These are phyloP conservation scores for Penicillium daleae DNA, from an alignment of 495 filamentous ascomycete species.

Conservation along the genomic window DNA sequence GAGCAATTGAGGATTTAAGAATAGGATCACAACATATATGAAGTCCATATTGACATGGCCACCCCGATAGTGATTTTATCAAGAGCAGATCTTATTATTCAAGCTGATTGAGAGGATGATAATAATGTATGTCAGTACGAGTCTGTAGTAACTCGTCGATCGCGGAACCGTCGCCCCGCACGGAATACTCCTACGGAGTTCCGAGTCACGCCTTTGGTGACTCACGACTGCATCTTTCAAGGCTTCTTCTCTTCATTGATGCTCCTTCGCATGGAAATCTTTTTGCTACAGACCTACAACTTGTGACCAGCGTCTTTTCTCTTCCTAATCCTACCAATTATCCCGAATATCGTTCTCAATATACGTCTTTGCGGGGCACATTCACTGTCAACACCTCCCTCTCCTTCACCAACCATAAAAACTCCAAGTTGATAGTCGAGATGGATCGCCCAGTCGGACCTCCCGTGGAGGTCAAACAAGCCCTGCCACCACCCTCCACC, in stretches of 20 bases:
- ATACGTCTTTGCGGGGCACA: not conserved
- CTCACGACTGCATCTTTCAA: not conserved
- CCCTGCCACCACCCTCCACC: slow-evolving; percentile 5
- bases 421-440: not conserved
- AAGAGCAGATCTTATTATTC: too few species aligned
- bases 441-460: slow-evolving; percentile 11
- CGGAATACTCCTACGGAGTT: not conserved
- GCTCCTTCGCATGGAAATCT: too few species aligned
- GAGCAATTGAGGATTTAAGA: not conserved
- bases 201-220: not conserved
- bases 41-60: too few species aligned
- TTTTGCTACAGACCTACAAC: too few species aligned
- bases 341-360: not conserved
- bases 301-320: not conserved
- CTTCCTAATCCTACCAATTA: not conserved
- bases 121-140: too few species aligned
- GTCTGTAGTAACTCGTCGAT: too few species aligned
- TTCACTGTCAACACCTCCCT: not conserved
- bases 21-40: not conserved
- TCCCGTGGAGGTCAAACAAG: slow-evolving; percentile 10
- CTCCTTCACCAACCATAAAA: not conserved
- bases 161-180: not conserved
- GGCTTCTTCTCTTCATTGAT: too few species aligned
- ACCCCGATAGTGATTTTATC: too few species aligned
- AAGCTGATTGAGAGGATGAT: too few species aligned